phyloP scores from a whole-genome alignment of 2,329 filamentous ascomycete genomes.

The Aphanoascus verrucosus region DNA sequence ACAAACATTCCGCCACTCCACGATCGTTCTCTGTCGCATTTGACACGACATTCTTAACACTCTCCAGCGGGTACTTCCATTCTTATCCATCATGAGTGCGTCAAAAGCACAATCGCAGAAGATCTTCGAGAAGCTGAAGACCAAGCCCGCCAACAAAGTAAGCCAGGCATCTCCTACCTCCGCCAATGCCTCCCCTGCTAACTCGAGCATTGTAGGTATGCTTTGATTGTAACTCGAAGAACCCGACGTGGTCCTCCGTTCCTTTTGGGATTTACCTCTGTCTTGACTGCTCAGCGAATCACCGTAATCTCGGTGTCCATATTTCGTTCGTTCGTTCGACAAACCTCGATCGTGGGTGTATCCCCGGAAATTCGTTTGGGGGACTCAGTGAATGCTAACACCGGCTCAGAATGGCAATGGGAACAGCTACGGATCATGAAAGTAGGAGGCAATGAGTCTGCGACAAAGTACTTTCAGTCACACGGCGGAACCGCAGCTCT shows the following conservation, averaged over 20 bases:
- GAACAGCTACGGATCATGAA: conserved; percentile 96
- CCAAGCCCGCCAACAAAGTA: conserved; percentile 90
- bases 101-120: conserved; percentile 91
- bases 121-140: conserved; percentile 95
- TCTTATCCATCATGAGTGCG: conserved; percentile 48
- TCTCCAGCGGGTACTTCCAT: background rate
- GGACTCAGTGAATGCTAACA: conserved; percentile 18
- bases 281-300: conserved; percentile 92
- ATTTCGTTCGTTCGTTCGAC: conserved; percentile 98
- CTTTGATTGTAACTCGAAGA: conserved; percentile 96
- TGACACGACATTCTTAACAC: conserved; percentile 4
- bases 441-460: conserved; percentile 94
- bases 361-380: conserved; percentile 15
- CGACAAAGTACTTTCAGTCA: conserved; percentile 95
- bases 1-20: conserved; percentile 3
- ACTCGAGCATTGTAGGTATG: conserved; percentile 55
- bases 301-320: conserved; percentile 94
- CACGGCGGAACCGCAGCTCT: conserved; percentile 90
- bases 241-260: conserved; percentile 96
- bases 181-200: conserved; percentile 17
- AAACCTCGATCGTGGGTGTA: conserved; percentile 82
- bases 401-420: conserved; percentile 80
- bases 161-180: conserved; percentile 20
- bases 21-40: background rate
- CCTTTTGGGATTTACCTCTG: conserved; percentile 97